Base-by-base conservation (phyloP, 2,329 filamentous ascomycete species). In the Chaetomiaceae sp. region DNA sequence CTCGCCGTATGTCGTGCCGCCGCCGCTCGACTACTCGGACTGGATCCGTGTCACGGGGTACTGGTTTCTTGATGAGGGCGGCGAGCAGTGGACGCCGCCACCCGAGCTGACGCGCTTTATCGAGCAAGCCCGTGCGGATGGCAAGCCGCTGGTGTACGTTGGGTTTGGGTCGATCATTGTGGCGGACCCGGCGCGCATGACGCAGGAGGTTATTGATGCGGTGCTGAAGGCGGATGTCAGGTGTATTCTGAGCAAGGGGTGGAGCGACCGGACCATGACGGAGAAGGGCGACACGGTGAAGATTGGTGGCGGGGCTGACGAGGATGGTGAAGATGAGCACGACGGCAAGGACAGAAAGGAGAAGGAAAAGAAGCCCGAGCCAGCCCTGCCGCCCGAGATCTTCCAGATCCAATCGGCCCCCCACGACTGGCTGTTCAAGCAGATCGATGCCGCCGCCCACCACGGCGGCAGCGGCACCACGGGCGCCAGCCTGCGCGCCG, bases 21-120 rank as follows among this genome's bases (percentile, higher is more conserved):
- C 90, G 22, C 93, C 93, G 14, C 73, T 96, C 2, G 93, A 98
- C 68, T 98, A 90, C 68, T 91, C 88, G 34, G 93, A 97, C 65
- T 98, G 93, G 93, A 93, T 98, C 63, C 81, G 88, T 35, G 88
- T 97, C 7, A 97, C 93, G 0, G 93, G 93, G 0, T 97, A 98
- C 68, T 98, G 93, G 93, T 97, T 98, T 66, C 69, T 98, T 39
- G 85, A 95, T 56, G 91, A 96, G 64, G 76, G 72, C 3, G 58
- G 55, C 36, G 73, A 48, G 33, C 69, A 73, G 20, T 97, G 83
- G 74, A 74, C 76, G 37, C 89, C 93, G 1, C 86, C 90, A 0
- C 65, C 74, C 22, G 88, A 91, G 39, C 76, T 98, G 6, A 69
- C 74, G 3, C 78, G 78, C 3, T 98, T 98, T 59, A 97, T 98